A percentile compares a stretch with the other conserved stretches of the same genome.
These are phyloP conservation scores for Saccharomycopsis phalli DNA, from an alignment of 1,139 yeast species.

Conservation along the genomic window DNA sequence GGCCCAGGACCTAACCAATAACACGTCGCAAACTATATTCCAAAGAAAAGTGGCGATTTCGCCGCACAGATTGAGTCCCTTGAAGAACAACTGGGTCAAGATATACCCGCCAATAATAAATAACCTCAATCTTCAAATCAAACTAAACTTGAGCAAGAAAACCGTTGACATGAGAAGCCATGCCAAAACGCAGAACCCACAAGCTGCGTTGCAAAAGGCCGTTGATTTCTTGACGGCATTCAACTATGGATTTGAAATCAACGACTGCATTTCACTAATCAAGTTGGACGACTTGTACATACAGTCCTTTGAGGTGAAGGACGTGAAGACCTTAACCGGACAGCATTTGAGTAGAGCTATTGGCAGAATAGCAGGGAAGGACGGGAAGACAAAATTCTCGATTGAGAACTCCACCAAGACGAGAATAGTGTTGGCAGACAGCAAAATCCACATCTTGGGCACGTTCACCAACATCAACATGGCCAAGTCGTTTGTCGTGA, in stretches of 20 bases:
- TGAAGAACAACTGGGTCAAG: constrained; percentile 83
- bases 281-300: constrained; percentile 93
- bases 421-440: constrained; percentile 92
- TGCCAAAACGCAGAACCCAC: constrained; percentile 70
- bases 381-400: constrained; percentile 96
- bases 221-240: constrained; percentile 95
- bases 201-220: constrained; percentile 94
- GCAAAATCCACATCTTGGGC: constrained; percentile 91
- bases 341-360: constrained; percentile 97
- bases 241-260: constrained; percentile 91
- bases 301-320: constrained; percentile 94
- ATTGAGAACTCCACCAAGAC: constrained; percentile 98
- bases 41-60: constrained; percentile 86
- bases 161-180: constrained; percentile 84
- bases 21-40: constrained; percentile 39
- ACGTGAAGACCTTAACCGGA: constrained; percentile 89
- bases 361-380: constrained; percentile 99
- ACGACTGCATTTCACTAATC: constrained; percentile 90
- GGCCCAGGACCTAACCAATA: constrained; percentile 58
- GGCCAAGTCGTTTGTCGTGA: constrained; percentile 95
- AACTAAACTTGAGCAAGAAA: constrained; percentile 83
- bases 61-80: constrained; percentile 93
- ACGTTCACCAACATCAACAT: constrained; percentile 95
- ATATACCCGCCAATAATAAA: constrained; percentile 94
- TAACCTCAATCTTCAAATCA: constrained; percentile 85